Base-by-base conservation (phyloP, 2,329 filamentous ascomycete genomes). In the Nigrospora osmanthi region DNA sequence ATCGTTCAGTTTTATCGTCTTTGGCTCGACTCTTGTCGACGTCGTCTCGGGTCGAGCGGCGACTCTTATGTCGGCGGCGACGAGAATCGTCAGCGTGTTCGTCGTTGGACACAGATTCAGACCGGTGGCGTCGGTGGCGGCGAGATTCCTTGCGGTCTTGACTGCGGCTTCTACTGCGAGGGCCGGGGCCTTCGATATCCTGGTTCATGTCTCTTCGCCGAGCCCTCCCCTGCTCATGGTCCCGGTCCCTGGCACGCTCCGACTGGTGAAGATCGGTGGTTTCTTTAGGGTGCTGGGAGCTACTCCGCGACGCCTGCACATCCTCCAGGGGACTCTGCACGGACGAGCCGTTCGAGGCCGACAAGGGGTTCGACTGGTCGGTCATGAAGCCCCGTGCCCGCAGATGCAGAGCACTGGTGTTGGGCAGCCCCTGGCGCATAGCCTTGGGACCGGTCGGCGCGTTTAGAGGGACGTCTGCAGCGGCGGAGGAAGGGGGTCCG, bases 361-460 rank as follows among this genome's bases (percentile, higher is more conserved):
- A 55, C 44, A 58, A 61, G 33, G 62, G 57, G 44, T 51, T 54
- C 46, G 54, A 56, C 42, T 68, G 62, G 51, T 68, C 67, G 53
- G 63, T 65, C 34, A 75, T 66, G 51, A 62, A 70, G 35, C 72
- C 73, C 50, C 72, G 65, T 19, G 76, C 76, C 51, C 80, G 71
- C 61, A 83, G 61, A 55, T 85, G 78, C 52, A 82, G 77, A 43
- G 87, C 77, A 53, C 86, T 87, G 46, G 84, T 90, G 63, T 94
- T 94, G 42, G 87, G 86, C 11, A 89, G 72, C 30, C 89, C 89
- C 65, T 93, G 85, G 51, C 91, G 80, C 88, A 97, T 95, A 15
- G 93, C 93, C 66, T 93, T 90, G 40, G 93, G 93, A 11, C 90
- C 93, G 44, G 86, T 95, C 28, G 93, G 93, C 28, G 93, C 93